Base-by-base conservation (phyloP, 176 grass and related monocot genomes). In the Coix lacrymajobi region DNA sequence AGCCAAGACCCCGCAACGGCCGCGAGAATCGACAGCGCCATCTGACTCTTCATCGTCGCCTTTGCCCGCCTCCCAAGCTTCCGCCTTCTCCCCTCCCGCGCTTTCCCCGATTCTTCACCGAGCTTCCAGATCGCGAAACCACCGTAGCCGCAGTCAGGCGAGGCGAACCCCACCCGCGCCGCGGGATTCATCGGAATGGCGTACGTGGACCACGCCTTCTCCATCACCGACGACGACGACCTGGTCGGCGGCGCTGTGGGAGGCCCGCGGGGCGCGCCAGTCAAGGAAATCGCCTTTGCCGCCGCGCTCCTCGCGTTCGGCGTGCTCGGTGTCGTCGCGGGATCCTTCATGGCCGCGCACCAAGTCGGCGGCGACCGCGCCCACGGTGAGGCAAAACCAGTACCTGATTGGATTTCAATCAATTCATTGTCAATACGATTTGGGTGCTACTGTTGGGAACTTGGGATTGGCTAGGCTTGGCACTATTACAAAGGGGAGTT, bases 171-270 rank as follows among this genome's bases (percentile, higher is more conserved):
- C 76, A 33, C 25, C 28, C 40, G n/a, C 67, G 73, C 25, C 34
- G 15, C 45, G 32, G 25, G 25, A 72, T 72, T 29, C 46, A 22
- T 75, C 60, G 60, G 30, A 36, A 94, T 94, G 92, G 92, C 92
- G 69, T 94, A 94, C 83, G 92, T 94, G 33, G 92, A 94, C 86
- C 92, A 94, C 76, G 83, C 89, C 26, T 94, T 94, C 78, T 94
- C 92, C 60, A 91, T 94, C 79, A 84, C 92, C 37, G 92, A 94
- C 61, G 89, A 94, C 71, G 92, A 91, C 64, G 83, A 91, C 83
- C 85, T 91, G 74, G 52, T 94, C 62, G 86, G 79, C 34, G 87
- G 86, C 22, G 40, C 60, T 36, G 83, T 34, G 26, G 75, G 88
- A 49, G 57, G 44, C 70, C 68, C 79, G 76, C 86, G 82, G 14